A percentile compares a stretch with the other conserved stretches of the same genome.
phyloP scores from a whole-genome alignment of 306 rosid genomes.

The Ormosia emarginata region DNA sequence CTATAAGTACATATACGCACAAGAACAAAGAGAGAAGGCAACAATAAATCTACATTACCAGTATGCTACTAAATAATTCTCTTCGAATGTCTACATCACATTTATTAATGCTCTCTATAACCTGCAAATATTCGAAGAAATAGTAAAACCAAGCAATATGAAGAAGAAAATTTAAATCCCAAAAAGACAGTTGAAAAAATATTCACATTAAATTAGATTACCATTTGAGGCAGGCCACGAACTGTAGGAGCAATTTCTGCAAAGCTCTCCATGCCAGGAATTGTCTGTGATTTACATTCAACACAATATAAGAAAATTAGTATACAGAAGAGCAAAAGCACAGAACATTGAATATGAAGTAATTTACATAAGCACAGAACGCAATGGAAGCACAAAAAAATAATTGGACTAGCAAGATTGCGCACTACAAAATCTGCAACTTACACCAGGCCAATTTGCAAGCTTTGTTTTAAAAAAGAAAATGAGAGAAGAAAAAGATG shows the following conservation, averaged over 20 bases:
- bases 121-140: conserved; percentile 50
- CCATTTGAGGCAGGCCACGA: conserved; percentile 97
- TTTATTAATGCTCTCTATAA: conserved; percentile 88
- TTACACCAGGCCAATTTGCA: not conserved
- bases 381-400: not conserved
- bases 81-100: conserved; percentile 98
- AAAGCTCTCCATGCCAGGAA: conserved; percentile 90
- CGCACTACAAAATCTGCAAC: not conserved
- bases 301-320: conserved; percentile 4
- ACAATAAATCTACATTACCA: conserved; percentile 51
- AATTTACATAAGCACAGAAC: not conserved
- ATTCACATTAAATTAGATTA: conserved; percentile 25
- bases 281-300: conserved; percentile 52
- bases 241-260: conserved; percentile 65
- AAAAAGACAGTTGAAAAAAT: not conserved
- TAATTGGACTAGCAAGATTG: not conserved
- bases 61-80: conserved; percentile 90
- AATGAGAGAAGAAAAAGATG: not conserved
- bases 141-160: conserved; percentile 8
- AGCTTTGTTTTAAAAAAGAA: not conserved
- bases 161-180: not conserved
- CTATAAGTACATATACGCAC: not conserved
- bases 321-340: not conserved
- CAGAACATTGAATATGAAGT: not conserved
- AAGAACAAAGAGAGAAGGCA: conserved; percentile 8